phyloP scores from a whole-genome alignment of 2,329 filamentous ascomycete species.

The Bipolaris sorokiniana region DNA sequence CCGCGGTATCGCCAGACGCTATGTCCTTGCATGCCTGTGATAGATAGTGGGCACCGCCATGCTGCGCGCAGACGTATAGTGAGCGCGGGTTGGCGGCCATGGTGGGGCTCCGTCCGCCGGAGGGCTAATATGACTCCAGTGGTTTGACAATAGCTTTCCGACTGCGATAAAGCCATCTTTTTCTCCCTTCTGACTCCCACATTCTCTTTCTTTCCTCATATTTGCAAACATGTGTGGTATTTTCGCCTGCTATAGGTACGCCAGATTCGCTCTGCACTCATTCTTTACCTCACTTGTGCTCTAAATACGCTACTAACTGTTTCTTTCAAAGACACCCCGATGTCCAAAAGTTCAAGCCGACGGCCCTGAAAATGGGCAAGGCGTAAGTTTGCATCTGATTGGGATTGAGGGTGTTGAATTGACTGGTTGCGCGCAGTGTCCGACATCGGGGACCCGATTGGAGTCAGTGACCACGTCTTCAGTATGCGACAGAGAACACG shows the following conservation, averaged over 20 bases:
- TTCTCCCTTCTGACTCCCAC: constrained; percentile 8
- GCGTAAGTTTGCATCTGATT: constrained; percentile 66
- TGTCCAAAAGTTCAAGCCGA: constrained; percentile 95
- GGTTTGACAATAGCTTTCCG: constrained; percentile 31
- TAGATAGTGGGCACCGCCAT: constrained; percentile 10
- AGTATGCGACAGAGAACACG: constrained; percentile 38
- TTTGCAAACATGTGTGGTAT: constrained; percentile 85
- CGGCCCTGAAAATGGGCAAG: constrained; percentile 90
- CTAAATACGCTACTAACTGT: neutral
- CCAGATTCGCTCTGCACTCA: constrained; percentile 18
- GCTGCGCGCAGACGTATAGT: constrained; percentile 4
- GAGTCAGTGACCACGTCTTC: constrained; percentile 68
- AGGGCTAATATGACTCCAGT: constrained; percentile 32
- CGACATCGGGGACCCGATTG: constrained; percentile 98
- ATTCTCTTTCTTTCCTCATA: constrained; percentile 15
- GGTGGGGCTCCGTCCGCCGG: constrained; percentile 20
- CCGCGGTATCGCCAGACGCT: constrained; percentile 4
- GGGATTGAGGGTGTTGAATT: constrained; percentile 25
- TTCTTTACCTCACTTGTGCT: constrained; percentile 30
- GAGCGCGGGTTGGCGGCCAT: constrained; percentile 9
- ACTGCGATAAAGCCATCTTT: constrained; percentile 10
- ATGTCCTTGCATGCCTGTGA: constrained; percentile 6
- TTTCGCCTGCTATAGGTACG: constrained; percentile 88
- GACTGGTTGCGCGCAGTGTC: constrained; percentile 64
- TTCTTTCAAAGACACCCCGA: constrained; percentile 72